Evolutionary conservation across 2,329 filamentous ascomycete species (phyloP).

Genomic region (Blastomyces percursus): DNA sequence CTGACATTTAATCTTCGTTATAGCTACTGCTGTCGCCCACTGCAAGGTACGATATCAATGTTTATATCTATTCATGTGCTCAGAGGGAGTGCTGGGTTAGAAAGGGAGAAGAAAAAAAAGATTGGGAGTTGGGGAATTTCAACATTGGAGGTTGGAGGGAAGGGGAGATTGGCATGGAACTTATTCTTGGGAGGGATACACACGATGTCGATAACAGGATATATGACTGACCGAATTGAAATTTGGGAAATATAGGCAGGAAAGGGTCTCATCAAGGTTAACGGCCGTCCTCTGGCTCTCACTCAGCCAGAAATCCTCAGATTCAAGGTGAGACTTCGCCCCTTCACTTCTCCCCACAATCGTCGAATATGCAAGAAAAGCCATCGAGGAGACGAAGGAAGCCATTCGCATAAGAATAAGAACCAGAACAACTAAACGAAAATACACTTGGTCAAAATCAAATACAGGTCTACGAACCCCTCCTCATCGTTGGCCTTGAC

Average conservation of each 20-base stretch:
- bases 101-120: conserved; percentile 8
- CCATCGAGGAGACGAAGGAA: neutral
- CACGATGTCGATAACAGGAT: conserved; percentile 2
- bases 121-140: neutral
- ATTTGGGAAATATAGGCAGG: conserved; percentile 44
- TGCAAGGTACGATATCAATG: conserved; percentile 59
- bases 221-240: neutral
- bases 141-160: neutral
- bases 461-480: conserved; percentile 83
- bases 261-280: conserved; percentile 95
- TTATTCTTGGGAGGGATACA: neutral
- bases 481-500: conserved; percentile 93
- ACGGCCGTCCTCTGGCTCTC: conserved; percentile 88
- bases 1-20: conserved; percentile 15
- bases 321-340: conserved; percentile 61
- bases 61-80: neutral
- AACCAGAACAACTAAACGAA: neutral
- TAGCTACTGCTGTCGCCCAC: conserved; percentile 78
- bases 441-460: neutral
- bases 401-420: neutral
- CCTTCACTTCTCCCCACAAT: neutral
- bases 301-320: conserved; percentile 94
- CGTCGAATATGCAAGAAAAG: neutral
- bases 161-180: neutral
- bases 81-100: conserved; percentile 4